phyloP scores from a whole-genome alignment of 805 yeast species.

The Hanseniaspora jakobsenii region DNA sequence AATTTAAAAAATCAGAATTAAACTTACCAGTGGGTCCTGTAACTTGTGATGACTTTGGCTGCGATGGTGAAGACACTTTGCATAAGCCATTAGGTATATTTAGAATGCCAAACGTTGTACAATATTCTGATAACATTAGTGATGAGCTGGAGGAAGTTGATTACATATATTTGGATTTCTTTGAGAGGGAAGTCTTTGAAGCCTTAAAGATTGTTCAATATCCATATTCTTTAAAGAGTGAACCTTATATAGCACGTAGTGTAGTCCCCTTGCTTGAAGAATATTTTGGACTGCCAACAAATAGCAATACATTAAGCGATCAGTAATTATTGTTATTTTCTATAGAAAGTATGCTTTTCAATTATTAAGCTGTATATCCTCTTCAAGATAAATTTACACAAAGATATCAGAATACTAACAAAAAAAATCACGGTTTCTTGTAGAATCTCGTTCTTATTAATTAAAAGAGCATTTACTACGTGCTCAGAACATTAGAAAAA shows the following conservation, averaged over 20 bases:
- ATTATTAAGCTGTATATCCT: too few species aligned
- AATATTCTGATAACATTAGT: constrained; percentile 28
- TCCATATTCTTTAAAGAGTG: neutral
- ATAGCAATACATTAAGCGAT: neutral
- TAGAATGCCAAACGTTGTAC: constrained; percentile 70
- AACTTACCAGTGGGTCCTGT: constrained; percentile 54
- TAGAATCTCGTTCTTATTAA: too few species aligned
- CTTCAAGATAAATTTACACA: too few species aligned
- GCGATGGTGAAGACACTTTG: constrained; percentile 74
- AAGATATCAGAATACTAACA: too few species aligned
- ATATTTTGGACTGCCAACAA: neutral
- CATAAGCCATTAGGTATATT: constrained; percentile 48
- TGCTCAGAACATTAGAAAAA: too few species aligned
- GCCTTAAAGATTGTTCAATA: constrained; percentile 26
- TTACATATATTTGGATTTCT: constrained; percentile 68
- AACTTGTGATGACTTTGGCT: constrained; percentile 75
- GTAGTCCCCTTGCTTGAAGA: constrained; percentile 1
- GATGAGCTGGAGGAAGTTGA: constrained; percentile 37
- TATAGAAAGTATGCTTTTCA: too few species aligned
- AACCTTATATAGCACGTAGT: neutral
- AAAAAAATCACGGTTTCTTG: too few species aligned
- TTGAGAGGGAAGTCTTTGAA: constrained; percentile 39
- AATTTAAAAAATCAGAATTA: constrained; percentile 19
- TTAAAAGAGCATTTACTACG: too few species aligned
- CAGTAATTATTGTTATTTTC: too few species aligned